phyloP scores from a whole-genome alignment of 208 protist species.

The Leishmania tarentolae region DNA sequence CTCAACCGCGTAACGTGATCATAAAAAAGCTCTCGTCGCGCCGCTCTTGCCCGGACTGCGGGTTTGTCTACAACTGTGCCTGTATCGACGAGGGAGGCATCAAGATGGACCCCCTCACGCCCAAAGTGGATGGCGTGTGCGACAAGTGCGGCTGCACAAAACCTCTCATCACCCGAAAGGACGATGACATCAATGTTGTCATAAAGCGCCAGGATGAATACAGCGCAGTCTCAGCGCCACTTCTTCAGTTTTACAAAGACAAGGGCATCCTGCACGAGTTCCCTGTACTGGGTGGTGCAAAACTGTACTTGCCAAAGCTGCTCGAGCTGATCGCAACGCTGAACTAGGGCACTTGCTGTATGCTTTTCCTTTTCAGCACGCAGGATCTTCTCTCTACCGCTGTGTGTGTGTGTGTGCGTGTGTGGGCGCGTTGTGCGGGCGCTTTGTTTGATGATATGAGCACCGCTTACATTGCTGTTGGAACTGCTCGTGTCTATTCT shows the following conservation, averaged over 20 bases:
- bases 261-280: constrained; percentile 70
- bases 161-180: constrained; percentile 58
- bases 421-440: neutral
- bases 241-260: constrained; percentile 67
- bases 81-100: constrained; percentile 74
- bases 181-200: constrained; percentile 70
- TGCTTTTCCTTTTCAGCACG: neutral
- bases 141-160: constrained; percentile 75
- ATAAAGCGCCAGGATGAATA: constrained; percentile 65
- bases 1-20: constrained; percentile 74
- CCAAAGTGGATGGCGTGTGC: constrained; percentile 76
- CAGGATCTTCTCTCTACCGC: neutral
- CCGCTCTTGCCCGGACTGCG: constrained; percentile 71
- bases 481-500: neutral
- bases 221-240: constrained; percentile 49
- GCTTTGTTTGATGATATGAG: neutral
- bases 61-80: constrained; percentile 75
- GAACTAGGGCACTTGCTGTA: neutral
- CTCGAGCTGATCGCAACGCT: constrained; percentile 55
- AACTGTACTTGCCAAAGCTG: constrained; percentile 71
- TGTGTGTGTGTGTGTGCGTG: neutral
- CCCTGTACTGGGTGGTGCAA: constrained; percentile 63
- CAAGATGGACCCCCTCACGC: constrained; percentile 79
- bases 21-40: constrained; percentile 71
- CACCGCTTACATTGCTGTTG: neutral